A percentile compares a stretch with the other conserved stretches of the same genome.
Evolutionary conservation across 2,329 filamentous ascomycete species (phyloP).

Genomic region (Pseudohalonectria lignicola): DNA sequence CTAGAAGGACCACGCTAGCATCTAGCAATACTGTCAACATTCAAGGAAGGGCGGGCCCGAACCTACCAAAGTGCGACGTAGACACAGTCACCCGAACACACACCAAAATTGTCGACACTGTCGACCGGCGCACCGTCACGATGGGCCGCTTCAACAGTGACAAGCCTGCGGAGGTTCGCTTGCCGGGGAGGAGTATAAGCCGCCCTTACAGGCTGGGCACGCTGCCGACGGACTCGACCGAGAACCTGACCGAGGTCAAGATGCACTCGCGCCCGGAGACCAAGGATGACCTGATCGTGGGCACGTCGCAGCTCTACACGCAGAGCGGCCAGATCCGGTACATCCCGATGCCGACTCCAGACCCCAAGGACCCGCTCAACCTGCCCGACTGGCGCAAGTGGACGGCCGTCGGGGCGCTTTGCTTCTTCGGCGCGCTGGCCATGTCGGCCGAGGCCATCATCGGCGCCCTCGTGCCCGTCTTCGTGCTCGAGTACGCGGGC

Average conservation of each 20-base stretch:
- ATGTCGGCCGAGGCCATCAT: conserved; percentile 14
- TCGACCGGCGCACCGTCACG: too few species aligned
- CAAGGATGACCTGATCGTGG: conserved; percentile 12
- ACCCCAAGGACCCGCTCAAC: conserved; percentile 14
- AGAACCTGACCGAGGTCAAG: conserved; percentile 8
- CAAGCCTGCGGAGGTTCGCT: too few species aligned
- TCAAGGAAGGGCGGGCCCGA: too few species aligned
- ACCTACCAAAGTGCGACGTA: too few species aligned
- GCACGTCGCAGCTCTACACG: conserved; percentile 13
- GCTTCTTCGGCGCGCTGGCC: conserved; percentile 13
- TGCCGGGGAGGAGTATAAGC: not conserved
- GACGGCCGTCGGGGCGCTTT: conserved; percentile 7
- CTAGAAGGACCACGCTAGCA: too few species aligned
- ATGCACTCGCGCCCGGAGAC: conserved; percentile 7
- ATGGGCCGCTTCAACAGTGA: too few species aligned
- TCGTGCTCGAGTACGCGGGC: conserved; percentile 20
- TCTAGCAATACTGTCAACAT: too few species aligned
- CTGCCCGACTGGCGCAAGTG: conserved; percentile 10
- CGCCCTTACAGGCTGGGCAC: not conserved
- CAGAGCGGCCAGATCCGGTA: conserved; percentile 9
- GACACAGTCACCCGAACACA: too few species aligned
- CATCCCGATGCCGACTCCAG: conserved; percentile 17
- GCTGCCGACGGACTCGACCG: conserved; percentile 9
- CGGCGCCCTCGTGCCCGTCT: conserved; percentile 18
- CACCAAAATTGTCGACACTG: too few species aligned